Evolutionary conservation across 176 grass and related monocot genomes (phyloP).

Genomic region (Lolium perenne): DNA sequence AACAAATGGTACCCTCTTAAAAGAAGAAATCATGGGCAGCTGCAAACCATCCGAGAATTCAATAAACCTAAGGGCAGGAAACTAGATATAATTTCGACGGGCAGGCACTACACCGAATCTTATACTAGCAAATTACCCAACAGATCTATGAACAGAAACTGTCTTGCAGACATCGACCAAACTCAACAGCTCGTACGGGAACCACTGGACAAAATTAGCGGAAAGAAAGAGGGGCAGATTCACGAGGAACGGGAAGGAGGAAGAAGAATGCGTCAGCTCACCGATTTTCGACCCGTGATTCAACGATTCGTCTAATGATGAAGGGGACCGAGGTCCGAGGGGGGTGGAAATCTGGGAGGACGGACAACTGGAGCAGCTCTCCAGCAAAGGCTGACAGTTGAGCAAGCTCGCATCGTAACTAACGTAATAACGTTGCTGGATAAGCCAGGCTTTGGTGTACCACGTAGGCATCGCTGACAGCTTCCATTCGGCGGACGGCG

Average conservation of each 20-base stretch:
- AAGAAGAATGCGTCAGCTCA: background rate
- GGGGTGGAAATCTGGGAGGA: background rate
- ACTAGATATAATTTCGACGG: background rate
- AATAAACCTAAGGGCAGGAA: background rate
- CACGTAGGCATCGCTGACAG: background rate
- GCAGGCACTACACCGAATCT: background rate
- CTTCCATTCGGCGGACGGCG: background rate
- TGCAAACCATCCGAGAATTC: background rate
- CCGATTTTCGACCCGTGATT: background rate
- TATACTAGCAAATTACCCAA: background rate
- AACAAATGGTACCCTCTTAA: too few relatives aligned
- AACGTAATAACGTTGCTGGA: background rate
- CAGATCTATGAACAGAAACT: background rate
- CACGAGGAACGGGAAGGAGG: background rate
- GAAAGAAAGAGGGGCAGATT: conserved; percentile 2
- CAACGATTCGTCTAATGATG: background rate
- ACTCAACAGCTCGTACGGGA: background rate
- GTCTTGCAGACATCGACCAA: background rate
- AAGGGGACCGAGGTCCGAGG: background rate
- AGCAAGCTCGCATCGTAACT: background rate
- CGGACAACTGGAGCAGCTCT: background rate
- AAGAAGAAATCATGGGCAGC: background rate
- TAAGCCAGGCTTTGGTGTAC: background rate
- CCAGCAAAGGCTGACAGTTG: background rate
- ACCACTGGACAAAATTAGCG: background rate